Percentiles rank a stretch among this genome's conserved stretches.
These are phyloP conservation scores for Podaxis sp. DNA, from an alignment of 768 basidiomycete species.

Conservation along the genomic window DNA sequence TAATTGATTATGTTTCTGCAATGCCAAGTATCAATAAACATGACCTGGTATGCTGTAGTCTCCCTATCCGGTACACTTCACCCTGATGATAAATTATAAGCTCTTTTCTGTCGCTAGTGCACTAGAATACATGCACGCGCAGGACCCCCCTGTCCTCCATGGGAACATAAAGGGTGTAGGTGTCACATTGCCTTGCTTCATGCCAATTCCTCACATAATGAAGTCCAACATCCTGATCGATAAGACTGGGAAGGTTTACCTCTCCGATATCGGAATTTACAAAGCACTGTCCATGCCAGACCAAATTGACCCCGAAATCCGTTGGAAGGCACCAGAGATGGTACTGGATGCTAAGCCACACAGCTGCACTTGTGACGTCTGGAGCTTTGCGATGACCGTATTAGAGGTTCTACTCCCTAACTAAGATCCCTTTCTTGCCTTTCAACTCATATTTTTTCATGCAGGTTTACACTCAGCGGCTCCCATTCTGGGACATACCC, in stretches of 20 bases:
- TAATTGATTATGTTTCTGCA: not conserved
- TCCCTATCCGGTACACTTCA: not conserved
- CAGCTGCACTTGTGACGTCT: not conserved
- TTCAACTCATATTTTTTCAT: not conserved
- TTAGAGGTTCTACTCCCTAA: not conserved
- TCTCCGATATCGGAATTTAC: conserved; percentile 1
- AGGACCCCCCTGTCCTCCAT: not conserved
- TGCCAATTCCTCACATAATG: not conserved
- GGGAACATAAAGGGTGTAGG: conserved; percentile 1
- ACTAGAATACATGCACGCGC: not conserved
- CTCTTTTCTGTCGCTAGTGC: not conserved
- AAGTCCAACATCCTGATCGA: conserved; percentile 5
- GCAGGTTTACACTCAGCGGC: not conserved
- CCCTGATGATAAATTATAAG: not conserved
- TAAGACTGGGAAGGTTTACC: not conserved
- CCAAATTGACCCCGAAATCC: not conserved
- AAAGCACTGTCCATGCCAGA: not conserved
- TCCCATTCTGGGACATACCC: not conserved
- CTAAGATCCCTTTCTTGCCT: not conserved
- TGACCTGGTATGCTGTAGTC: not conserved
- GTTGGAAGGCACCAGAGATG: conserved; percentile 4
- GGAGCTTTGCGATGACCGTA: conserved; percentile 5
- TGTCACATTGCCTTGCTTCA: too few relatives aligned
- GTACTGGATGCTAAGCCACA: not conserved
- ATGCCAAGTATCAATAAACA: not conserved